These are phyloP conservation scores for Pilasporangium apinafurcum DNA, from an alignment of 352 stramenopile genomes.

Conservation along the genomic window DNA sequence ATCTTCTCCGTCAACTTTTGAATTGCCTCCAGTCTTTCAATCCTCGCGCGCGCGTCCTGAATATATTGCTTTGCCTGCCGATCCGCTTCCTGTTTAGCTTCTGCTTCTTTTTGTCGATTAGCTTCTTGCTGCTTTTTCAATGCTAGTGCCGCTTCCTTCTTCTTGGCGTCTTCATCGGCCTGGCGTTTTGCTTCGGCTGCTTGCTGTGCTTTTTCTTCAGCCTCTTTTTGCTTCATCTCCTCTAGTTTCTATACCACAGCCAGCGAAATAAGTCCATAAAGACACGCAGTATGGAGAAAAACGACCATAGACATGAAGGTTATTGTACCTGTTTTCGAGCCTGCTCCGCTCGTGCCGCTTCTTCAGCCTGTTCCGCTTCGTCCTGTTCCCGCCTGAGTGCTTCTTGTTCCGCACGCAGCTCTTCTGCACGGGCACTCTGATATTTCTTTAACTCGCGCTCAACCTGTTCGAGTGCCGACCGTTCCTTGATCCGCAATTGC, in stretches of 20 bases:
- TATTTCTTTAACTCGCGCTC: constrained; percentile 42
- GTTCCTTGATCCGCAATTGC: constrained; percentile 28
- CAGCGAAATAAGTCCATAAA: background rate
- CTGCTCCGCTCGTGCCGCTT: constrained; percentile 23
- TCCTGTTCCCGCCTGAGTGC: constrained; percentile 27
- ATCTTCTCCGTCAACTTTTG: constrained; percentile 40
- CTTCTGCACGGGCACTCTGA: constrained; percentile 24
- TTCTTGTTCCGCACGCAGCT: constrained; percentile 22
- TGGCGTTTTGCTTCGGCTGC: constrained; percentile 7
- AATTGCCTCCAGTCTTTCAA: constrained; percentile 44
- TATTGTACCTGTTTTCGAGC: constrained; percentile 25
- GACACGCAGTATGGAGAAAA: background rate
- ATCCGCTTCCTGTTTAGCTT: constrained; percentile 21
- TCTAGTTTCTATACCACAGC: constrained; percentile 9
- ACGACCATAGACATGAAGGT: background rate
- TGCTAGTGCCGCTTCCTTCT: constrained; percentile 13
- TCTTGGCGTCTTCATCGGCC: constrained; percentile 16
- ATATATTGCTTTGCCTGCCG: constrained; percentile 35
- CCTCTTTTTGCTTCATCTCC: constrained; percentile 23
- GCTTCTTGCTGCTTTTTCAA: constrained; percentile 20
- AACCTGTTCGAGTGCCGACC: constrained; percentile 29
- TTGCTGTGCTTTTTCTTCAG: constrained; percentile 4
- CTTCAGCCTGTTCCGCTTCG: constrained; percentile 11
- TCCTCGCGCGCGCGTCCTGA: constrained; percentile 29
- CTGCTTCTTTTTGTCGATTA: constrained; percentile 18